Base-by-base conservation (phyloP, 2,329 filamentous ascomycete genomes). In the Phaeosphaeriaceae sp. region DNA sequence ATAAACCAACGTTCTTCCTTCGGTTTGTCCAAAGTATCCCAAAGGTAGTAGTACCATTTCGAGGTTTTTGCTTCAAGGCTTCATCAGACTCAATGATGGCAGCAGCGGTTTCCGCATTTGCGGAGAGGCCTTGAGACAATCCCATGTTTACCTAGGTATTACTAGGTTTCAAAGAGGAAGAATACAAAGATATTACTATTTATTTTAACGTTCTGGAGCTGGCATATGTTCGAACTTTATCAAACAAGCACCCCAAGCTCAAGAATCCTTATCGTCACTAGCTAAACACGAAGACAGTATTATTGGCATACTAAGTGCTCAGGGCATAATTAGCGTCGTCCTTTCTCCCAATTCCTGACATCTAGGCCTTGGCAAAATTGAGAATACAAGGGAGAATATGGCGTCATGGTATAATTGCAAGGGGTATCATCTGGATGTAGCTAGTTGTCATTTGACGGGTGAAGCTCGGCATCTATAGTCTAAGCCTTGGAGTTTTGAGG, bases 1-100 rank as follows among this genome's bases (percentile, higher is more conserved):
- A 81, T 58, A 34, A 82, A 71, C 48, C 70, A 69, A 6, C 79
- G 71, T 56, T 82, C 79, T 47, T 81, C 75, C 0, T 75, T 77
- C 1, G 76, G 73, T 53, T 81, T 81, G 56, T 82, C 80, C 16
- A 81, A 72, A 1, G 76, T 79, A 64, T 82, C 80, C 79, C 79
- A 82, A 37, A 83, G 66, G 46, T 80, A 81, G 53, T 74, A 76
- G 37, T 74, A 70, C 79, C 78, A 81, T 69, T 64, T 7, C 66
- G 45, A 18, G 37, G 56, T 40, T 48, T 61, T 20, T 48, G 41
- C 38, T 56, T 46, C 20, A 47, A 41, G 41, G 50, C 52, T n/a
- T 44, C 33, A 20, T 37, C 28, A 7, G 37, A 32, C 13, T 47
- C 38, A 11, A 47, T 45, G 18, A 48, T 39, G 11, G 26, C 18